Conservation (phyloP, 1,139 yeast genomes). For the Barnettozyma hawaiiensis region DNA sequence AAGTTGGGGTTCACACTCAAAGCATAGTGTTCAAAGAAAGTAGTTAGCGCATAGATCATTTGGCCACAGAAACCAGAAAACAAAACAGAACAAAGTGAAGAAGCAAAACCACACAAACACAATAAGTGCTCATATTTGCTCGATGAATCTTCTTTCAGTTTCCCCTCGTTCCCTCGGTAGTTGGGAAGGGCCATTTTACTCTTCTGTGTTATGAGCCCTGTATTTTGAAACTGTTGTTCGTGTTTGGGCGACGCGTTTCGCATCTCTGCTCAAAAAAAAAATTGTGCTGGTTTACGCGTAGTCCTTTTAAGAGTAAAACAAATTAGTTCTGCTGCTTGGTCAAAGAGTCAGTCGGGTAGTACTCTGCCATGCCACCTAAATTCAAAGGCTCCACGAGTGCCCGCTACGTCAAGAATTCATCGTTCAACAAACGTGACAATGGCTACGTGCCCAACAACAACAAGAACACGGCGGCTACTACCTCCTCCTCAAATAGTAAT, state of each 20-base stretch:
- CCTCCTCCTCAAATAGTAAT: constrained; percentile 2
- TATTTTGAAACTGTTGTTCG: too few relatives aligned
- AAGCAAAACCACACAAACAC: not conserved
- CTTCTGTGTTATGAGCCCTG: not conserved
- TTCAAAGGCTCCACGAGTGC: constrained; percentile 52
- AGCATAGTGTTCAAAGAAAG: too few relatives aligned
- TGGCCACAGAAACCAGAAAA: too few relatives aligned
- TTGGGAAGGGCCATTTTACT: too few relatives aligned
- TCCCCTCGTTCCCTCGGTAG: too few relatives aligned
- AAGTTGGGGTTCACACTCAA: too few relatives aligned
- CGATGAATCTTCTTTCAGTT: too few relatives aligned
- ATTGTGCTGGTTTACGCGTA: not conserved
- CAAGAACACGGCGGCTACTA: constrained; percentile 21
- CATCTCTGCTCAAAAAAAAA: too few relatives aligned
- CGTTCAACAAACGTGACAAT: constrained; percentile 22
- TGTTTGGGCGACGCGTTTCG: not conserved
- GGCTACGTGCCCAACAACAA: constrained; percentile 30
- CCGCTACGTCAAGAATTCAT: constrained; percentile 47
- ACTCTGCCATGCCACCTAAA: constrained; percentile 9
- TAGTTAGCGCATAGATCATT: too few relatives aligned
- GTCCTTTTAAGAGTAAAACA: not conserved
- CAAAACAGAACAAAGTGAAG: too few relatives aligned
- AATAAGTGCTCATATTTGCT: too few relatives aligned
- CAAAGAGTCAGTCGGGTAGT: not conserved
- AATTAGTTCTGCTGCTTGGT: too few relatives aligned